phyloP scores from a whole-genome alignment of 495 filamentous ascomycete species.

The Hypoxylon fuscum region DNA sequence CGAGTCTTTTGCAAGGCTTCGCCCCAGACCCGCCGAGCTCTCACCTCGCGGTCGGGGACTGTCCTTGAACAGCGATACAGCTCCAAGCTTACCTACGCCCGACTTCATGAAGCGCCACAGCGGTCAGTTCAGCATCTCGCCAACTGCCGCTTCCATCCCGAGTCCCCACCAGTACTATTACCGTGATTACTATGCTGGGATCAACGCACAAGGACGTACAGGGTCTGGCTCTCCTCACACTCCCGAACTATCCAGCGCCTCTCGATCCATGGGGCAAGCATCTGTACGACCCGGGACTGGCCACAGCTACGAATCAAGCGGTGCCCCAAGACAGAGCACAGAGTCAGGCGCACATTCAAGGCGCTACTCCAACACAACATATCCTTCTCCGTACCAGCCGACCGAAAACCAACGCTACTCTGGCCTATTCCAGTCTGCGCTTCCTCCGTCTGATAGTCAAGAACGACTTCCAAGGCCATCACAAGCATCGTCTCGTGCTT shows the following conservation, averaged over 20 bases:
- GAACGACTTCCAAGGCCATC: conserved; percentile 53
- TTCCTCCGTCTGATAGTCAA: conserved; percentile 77
- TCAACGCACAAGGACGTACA: conserved; percentile 47
- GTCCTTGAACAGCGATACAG: conserved; percentile 71
- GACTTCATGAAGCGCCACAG: conserved; percentile 66
- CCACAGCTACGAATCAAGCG: conserved; percentile 59
- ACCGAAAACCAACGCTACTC: conserved; percentile 63
- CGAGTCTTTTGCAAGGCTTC: conserved; percentile 52
- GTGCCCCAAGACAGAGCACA: conserved; percentile 52
- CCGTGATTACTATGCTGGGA: conserved; percentile 56
- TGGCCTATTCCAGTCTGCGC: conserved; percentile 83
- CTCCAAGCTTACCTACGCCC: conserved; percentile 67
- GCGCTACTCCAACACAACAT: conserved; percentile 59
- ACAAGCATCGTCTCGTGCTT: conserved; percentile 58
- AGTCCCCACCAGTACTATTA: conserved; percentile 62
- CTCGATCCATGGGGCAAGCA: conserved; percentile 43
- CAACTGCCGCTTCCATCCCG: conserved; percentile 53
- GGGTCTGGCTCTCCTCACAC: conserved; percentile 56
- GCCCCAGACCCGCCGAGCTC: conserved; percentile 50
- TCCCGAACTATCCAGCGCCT: conserved; percentile 48
- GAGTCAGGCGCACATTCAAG: conserved; percentile 52
- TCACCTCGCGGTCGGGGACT: conserved; percentile 59
- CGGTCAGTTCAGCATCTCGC: conserved; percentile 64
- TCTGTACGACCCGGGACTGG: conserved; percentile 59
- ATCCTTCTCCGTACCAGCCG: conserved; percentile 50